These are phyloP conservation scores for Hanseniaspora occidentalis DNA, from an alignment of 805 yeast species.

Conservation along the genomic window DNA sequence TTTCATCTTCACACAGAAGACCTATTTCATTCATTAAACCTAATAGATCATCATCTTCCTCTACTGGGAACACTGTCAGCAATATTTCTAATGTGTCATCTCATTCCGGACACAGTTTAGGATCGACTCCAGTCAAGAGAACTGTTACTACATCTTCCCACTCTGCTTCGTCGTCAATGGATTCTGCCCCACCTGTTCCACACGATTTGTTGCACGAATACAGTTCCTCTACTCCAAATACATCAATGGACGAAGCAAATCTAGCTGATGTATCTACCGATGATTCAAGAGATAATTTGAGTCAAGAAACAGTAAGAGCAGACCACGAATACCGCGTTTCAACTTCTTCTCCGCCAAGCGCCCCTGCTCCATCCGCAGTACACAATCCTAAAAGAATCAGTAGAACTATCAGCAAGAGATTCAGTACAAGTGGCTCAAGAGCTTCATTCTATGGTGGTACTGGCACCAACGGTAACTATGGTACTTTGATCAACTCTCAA, in stretches of 20 bases:
- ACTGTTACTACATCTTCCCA: constrained; percentile 2
- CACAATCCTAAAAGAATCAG: constrained; percentile 9
- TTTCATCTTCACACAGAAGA: constrained; percentile 36
- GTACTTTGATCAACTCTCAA: neutral
- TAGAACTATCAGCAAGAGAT: constrained; percentile 5
- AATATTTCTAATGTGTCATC: constrained; percentile 12
- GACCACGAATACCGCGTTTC: constrained; percentile 7
- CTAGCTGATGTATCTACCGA: constrained; percentile 2
- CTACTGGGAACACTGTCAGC: constrained; percentile 16
- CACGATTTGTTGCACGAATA: constrained; percentile 7
- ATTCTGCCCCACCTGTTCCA: constrained; percentile 9
- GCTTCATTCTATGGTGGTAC: constrained; percentile 12
- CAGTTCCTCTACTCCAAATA: constrained; percentile 8
- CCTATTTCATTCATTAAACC: constrained; percentile 33
- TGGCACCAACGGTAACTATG: constrained; percentile 23
- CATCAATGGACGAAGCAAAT: constrained; percentile 14
- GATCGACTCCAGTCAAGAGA: constrained; percentile 8
- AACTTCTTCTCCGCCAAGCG: constrained; percentile 9
- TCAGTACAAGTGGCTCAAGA: constrained; percentile 5
- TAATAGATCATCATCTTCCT: constrained; percentile 3
- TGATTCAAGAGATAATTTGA: neutral
- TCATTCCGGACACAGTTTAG: constrained; percentile 7
- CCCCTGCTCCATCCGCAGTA: constrained; percentile 11
- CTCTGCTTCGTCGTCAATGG: neutral
- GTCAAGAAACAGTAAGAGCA: constrained; percentile 10